phyloP scores from a whole-genome alignment of 2,329 filamentous ascomycete species.

The Cladosporium halotolerans region DNA sequence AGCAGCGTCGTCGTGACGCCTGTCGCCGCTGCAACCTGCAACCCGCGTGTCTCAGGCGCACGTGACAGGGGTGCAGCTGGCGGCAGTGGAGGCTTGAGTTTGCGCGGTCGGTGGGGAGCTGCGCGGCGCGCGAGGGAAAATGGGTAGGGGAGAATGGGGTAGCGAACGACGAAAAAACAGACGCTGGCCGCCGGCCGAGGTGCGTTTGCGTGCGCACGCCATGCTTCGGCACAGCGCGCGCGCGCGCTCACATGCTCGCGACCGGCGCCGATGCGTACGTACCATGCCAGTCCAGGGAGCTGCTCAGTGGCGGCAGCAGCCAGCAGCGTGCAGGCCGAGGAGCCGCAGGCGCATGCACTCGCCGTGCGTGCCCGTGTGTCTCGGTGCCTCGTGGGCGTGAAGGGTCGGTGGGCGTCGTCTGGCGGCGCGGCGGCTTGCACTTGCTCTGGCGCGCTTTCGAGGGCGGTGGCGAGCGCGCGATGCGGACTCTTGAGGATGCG shows the following conservation, averaged over 20 bases:
- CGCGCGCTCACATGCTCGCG: background rate
- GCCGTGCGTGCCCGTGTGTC: too few species aligned
- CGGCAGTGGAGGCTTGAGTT: background rate
- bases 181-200: background rate
- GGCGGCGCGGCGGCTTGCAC: too few species aligned
- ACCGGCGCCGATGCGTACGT: constrained; percentile 5
- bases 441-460: too few species aligned
- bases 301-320: constrained; percentile 12
- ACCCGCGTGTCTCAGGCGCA: background rate
- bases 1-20: background rate
- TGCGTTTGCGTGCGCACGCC: too few species aligned
- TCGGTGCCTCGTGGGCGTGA: too few species aligned
- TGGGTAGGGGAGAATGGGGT: background rate
- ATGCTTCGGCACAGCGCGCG: too few species aligned
- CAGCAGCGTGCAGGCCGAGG: constrained; percentile 1
- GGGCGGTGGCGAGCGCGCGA: too few species aligned
- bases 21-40: background rate
- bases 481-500: background rate
- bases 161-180: background rate
- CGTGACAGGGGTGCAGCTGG: constrained; percentile 7
- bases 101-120: background rate
- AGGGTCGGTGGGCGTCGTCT: too few species aligned
- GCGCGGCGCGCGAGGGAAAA: background rate
- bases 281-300: constrained; percentile 11
- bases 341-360: background rate